Evolutionary conservation across 441 rosid genomes (phyloP).

Genomic region (Gossypium schwendimanii): DNA sequence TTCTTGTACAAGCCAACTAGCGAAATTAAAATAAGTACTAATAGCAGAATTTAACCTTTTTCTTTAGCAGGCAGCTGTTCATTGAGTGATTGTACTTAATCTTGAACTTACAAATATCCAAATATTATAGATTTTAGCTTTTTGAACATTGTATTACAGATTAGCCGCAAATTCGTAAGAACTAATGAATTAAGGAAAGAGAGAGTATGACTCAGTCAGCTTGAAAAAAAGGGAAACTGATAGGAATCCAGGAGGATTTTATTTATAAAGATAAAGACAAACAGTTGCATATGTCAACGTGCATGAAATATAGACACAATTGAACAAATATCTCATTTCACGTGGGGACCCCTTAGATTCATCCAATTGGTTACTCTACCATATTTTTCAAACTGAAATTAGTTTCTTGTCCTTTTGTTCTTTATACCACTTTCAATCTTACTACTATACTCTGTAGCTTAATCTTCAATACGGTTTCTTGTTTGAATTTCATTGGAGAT

Average conservation of each 20-base stretch:
- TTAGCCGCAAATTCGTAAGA: background rate
- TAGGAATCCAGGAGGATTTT: background rate
- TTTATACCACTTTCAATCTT: background rate
- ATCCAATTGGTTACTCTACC: background rate
- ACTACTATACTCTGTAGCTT: background rate
- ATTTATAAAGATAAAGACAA: background rate
- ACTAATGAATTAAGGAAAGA: background rate
- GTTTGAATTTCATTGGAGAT: background rate
- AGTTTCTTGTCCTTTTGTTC: slow-evolving; percentile 3
- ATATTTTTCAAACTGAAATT: background rate
- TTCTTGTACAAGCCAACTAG: no score
- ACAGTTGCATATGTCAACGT: background rate
- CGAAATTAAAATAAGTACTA: no score
- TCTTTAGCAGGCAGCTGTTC: no score
- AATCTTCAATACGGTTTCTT: background rate
- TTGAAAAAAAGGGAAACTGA: no score
- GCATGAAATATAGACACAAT: background rate
- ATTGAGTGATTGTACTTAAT: no score
- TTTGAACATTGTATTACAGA: background rate
- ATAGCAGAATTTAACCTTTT: no score
- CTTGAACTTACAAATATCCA: no score
- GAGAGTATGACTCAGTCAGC: no score
- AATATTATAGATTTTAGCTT: background rate
- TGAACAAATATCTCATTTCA: background rate
- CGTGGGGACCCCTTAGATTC: slow-evolving; percentile 6